Conservation (phyloP, 2,329 filamentous ascomycete genomes). For the Paracoccidioides brasiliensis region DNA sequence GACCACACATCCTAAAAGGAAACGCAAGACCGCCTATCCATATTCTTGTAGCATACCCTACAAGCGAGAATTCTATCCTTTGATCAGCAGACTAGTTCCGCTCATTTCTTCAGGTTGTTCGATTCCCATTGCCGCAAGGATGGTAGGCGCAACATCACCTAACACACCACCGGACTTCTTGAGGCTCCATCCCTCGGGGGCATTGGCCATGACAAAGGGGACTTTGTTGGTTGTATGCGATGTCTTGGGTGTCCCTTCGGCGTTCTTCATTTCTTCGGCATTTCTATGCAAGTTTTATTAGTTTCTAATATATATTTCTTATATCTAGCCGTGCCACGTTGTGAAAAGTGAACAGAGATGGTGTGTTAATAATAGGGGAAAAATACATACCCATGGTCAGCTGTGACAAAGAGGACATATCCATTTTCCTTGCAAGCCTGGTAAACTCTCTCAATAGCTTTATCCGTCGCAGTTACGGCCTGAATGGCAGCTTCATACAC, state of each 20-base stretch:
- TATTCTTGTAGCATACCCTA: background rate
- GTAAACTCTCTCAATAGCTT: conserved; percentile 82
- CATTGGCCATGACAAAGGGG: conserved; percentile 95
- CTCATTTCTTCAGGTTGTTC: conserved; percentile 87
- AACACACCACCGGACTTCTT: conserved; percentile 79
- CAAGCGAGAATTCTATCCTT: conserved; percentile 31
- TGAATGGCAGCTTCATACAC: conserved; percentile 89
- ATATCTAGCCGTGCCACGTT: background rate
- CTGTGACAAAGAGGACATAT: conserved; percentile 88
- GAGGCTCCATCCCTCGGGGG: conserved; percentile 75
- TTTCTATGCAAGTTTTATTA: conserved; percentile 41
- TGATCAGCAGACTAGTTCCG: conserved; percentile 68
- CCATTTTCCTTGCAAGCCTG: conserved; percentile 87
- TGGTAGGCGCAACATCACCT: conserved; percentile 90
- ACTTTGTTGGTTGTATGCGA: conserved; percentile 97
- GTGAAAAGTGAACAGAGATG: background rate
- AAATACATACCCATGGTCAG: conserved; percentile 66
- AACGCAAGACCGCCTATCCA: background rate
- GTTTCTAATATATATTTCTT: background rate
- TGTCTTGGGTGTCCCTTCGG: conserved; percentile 92
- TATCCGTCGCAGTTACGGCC: conserved; percentile 75
- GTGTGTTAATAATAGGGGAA: background rate
- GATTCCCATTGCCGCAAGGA: conserved; percentile 82
- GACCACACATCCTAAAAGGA: background rate
- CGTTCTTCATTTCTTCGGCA: conserved; percentile 97